Evolutionary conservation across 352 stramenopile genomes (phyloP).

Genomic region (Phytophthora boehmeriae): DNA sequence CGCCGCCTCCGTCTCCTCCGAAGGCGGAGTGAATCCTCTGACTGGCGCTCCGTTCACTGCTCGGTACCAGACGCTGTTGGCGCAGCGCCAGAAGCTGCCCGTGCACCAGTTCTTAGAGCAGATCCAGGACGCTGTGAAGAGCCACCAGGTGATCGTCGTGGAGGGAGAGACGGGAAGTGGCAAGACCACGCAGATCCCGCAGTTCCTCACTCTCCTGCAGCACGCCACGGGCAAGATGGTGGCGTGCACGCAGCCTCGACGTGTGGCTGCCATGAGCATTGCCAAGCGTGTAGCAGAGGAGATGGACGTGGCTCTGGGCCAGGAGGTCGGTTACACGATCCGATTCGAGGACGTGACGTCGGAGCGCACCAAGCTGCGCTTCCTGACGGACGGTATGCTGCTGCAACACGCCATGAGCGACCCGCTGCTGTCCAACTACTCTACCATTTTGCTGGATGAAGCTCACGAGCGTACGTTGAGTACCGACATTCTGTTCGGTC

Average conservation of each 20-base stretch:
- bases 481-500: conserved; percentile 98
- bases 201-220: conserved; percentile 91
- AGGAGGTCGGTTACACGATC: conserved; percentile 99
- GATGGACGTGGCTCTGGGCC: conserved; percentile 97
- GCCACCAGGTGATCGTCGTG: conserved; percentile 96
- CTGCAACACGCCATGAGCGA: conserved; percentile 98
- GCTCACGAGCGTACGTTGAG: conserved; percentile 97
- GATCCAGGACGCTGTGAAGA: conserved; percentile 95
- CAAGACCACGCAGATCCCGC: conserved; percentile 97
- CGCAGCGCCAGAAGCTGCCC: conserved; percentile 95
- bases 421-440: conserved; percentile 95
- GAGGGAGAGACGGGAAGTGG: conserved; percentile 98
- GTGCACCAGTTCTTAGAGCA: conserved; percentile 97
- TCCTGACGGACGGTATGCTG: conserved; percentile 94
- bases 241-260: conserved; percentile 97
- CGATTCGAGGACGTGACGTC: conserved; percentile 98
- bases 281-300: conserved; percentile 98
- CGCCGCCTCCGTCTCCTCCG: not conserved
- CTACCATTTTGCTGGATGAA: conserved; percentile 97
- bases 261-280: conserved; percentile 98
- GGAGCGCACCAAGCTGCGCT: conserved; percentile 82
- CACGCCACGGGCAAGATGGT: conserved; percentile 86
- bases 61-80: conserved; percentile 93
- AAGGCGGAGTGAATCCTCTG: conserved; percentile 87
- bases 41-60: conserved; percentile 89